Conservation (phyloP, 2,329 filamentous ascomycete genomes). For the Pseudocercospora fuligena region DNA sequence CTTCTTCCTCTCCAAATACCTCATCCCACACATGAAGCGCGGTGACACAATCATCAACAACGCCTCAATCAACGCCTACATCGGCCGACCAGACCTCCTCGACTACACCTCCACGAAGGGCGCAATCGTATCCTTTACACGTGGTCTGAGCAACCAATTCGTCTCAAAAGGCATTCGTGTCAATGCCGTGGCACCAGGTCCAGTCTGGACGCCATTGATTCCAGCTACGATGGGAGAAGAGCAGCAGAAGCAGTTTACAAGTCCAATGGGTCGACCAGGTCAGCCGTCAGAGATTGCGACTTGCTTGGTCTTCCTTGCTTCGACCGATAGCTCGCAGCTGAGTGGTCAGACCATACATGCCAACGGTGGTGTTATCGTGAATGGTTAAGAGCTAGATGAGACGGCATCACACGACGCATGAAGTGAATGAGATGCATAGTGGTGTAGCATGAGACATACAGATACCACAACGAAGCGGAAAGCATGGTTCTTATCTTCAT, state of each 20-base stretch:
- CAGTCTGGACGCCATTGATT: conserved; percentile 79
- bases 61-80: conserved; percentile 81
- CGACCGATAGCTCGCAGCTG: conserved; percentile 73
- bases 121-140: conserved; percentile 78
- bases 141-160: conserved; percentile 76
- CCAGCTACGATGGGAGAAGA: conserved; percentile 72
- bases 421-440: not conserved
- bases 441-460: not conserved
- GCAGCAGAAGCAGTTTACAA: conserved; percentile 72
- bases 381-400: conserved; percentile 38
- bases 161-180: conserved; percentile 73
- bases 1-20: conserved; percentile 81
- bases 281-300: conserved; percentile 84
- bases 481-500: not conserved
- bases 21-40: conserved; percentile 73
- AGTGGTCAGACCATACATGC: conserved; percentile 73
- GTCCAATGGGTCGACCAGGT: conserved; percentile 75
- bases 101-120: conserved; percentile 84
- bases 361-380: conserved; percentile 64
- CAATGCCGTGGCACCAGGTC: conserved; percentile 77
- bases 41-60: conserved; percentile 85
- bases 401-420: not conserved
- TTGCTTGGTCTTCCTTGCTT: conserved; percentile 80
- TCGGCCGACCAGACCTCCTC: conserved; percentile 77
- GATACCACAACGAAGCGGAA: not conserved